These are phyloP conservation scores for Russula emetica DNA, from an alignment of 768 basidiomycete species.

Conservation along the genomic window DNA sequence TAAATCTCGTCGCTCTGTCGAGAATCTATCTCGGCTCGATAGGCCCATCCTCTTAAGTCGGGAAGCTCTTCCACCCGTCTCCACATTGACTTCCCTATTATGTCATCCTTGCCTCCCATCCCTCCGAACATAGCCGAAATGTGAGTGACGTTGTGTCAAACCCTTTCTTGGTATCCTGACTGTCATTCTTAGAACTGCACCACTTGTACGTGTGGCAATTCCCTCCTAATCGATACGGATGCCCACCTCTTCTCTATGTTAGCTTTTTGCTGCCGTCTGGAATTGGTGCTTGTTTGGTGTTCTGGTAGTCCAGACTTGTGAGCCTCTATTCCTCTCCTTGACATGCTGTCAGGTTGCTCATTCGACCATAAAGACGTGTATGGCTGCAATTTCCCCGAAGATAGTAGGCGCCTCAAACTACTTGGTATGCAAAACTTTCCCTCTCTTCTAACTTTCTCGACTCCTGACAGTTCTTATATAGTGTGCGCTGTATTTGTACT, in stretches of 20 bases:
- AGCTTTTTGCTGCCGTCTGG: constrained; percentile 17
- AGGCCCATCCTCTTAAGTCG: background rate
- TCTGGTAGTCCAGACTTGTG: constrained; percentile 33
- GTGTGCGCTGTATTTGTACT: constrained; percentile 30
- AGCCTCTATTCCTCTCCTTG: background rate
- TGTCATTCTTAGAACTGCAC: background rate
- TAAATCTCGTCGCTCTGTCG: background rate
- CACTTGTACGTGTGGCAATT: background rate
- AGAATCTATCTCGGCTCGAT: background rate
- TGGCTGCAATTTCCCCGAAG: constrained; percentile 8
- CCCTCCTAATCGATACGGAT: background rate
- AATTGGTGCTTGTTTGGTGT: constrained; percentile 33
- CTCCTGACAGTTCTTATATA: constrained; percentile 9
- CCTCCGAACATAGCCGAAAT: background rate
- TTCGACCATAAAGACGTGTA: constrained; percentile 14
- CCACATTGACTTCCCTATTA: background rate
- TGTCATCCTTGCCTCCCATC: background rate
- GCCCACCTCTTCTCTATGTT: background rate
- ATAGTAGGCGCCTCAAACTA: constrained; percentile 1
- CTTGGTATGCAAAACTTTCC: background rate
- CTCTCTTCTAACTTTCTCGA: too few relatives aligned
- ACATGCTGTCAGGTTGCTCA: background rate
- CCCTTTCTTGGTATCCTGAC: background rate
- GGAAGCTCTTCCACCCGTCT: background rate
- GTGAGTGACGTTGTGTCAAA: background rate